These are phyloP conservation scores for Alternaria triticina DNA, from an alignment of 2,329 filamentous ascomycete genomes.

Conservation along the genomic window DNA sequence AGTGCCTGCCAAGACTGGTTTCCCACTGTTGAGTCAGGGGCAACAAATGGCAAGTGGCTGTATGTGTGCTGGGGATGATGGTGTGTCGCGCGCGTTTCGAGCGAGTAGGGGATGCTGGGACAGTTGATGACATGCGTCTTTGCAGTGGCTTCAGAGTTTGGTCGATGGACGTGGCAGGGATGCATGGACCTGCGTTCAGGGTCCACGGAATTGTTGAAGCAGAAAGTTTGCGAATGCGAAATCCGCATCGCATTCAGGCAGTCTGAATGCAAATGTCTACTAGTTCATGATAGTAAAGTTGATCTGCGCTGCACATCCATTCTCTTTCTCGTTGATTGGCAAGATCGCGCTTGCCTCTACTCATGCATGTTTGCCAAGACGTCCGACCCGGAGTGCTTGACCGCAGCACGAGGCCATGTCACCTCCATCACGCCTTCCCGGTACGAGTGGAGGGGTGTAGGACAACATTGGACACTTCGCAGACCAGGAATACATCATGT, in stretches of 20 bases:
- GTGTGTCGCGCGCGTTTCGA: background rate
- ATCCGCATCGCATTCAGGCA: background rate
- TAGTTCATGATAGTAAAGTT: background rate
- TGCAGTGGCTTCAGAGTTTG: background rate
- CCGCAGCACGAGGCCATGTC: conserved; percentile 6
- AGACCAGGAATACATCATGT: conserved; percentile 16
- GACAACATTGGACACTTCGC: background rate
- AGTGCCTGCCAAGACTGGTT: conserved; percentile 21
- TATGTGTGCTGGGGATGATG: background rate
- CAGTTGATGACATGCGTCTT: background rate
- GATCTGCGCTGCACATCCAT: background rate
- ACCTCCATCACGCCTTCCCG: conserved; percentile 4
- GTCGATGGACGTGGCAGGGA: background rate
- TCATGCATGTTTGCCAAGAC: conserved; percentile 29
- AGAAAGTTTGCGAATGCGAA: background rate
- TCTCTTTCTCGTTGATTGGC: background rate
- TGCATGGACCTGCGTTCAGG: background rate
- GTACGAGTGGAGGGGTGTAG: conserved; percentile 1
- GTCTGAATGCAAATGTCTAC: background rate
- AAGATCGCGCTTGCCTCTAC: background rate
- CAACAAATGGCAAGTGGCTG: background rate
- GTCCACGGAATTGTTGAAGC: background rate
- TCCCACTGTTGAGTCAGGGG: background rate
- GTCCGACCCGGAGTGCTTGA: conserved; percentile 9
- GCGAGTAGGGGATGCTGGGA: background rate